Conservation (phyloP, 1,284 basidiomycete genomes). For the Microbotryum lychnidis-dioicae region DNA sequence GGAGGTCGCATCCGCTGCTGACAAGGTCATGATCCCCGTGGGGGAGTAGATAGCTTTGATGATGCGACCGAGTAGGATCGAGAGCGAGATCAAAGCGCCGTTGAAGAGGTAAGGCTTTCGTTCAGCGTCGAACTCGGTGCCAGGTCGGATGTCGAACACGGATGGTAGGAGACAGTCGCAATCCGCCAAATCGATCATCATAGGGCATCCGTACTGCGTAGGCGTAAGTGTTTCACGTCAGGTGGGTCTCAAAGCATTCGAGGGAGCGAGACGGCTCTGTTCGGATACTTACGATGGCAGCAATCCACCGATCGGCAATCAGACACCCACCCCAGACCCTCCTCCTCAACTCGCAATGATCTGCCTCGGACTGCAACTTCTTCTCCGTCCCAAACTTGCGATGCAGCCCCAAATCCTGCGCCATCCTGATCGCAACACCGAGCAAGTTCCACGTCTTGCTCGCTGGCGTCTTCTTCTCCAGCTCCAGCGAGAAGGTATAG, state of each 20-base stretch:
- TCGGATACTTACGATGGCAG: constrained; percentile 45
- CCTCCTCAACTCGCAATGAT: constrained; percentile 64
- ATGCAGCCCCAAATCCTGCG: constrained; percentile 81
- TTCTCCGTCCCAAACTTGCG: constrained; percentile 53
- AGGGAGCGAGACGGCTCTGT: background rate
- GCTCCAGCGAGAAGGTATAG: constrained; percentile 59
- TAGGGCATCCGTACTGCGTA: constrained; percentile 71
- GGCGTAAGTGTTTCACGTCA: background rate
- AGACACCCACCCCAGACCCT: constrained; percentile 85
- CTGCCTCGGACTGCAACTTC: constrained; percentile 30
- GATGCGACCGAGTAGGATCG: constrained; percentile 75
- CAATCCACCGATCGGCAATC: constrained; percentile 70
- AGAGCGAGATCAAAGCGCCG: constrained; percentile 61
- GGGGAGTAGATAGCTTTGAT: constrained; percentile 71
- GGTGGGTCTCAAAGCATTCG: background rate
- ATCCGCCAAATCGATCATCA: constrained; percentile 85
- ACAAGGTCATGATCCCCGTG: constrained; percentile 73
- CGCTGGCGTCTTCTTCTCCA: constrained; percentile 41
- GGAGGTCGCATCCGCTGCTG: constrained; percentile 61
- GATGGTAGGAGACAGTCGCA: constrained; percentile 78
- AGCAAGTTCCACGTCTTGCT: constrained; percentile 40
- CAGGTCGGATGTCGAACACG: constrained; percentile 51
- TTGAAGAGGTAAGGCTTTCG: constrained; percentile 33
- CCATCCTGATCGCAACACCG: constrained; percentile 45
- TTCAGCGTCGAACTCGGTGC: constrained; percentile 25